Base-by-base conservation (phyloP, 495 filamentous ascomycete genomes). In the Peziza echinospora region DNA sequence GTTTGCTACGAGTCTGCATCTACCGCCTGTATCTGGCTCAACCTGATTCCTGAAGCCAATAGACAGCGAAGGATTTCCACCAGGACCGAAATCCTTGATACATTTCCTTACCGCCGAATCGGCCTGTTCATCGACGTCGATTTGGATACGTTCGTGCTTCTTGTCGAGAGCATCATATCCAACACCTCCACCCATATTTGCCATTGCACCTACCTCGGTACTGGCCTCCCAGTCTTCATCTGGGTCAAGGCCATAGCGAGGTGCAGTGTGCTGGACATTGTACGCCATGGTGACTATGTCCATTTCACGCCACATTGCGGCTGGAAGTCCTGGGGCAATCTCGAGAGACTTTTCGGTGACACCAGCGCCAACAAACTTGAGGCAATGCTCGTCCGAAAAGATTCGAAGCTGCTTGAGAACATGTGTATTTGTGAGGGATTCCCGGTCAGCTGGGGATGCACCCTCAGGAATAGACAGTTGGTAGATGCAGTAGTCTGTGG, bases 71-170 rank as follows among this genome's bases (percentile, higher is more conserved):
- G 82, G 82, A 41, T 72, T 68, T 11, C 80, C 67, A 16, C 71
- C 76, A 6, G 84, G 84, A 5, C 84, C 83, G 55, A 87, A 91
- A 45, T 78, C 65, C 76, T 77, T 71, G 39, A 84, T 71, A 56
- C 79, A 84, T 65, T 86, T 87, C 24, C 83, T 70, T 2, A 76
- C 78, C 73, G 87, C 82, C 0, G 81, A 81, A 55, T 92, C 84
- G 2, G 84, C 82, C 60, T 87, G 79, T 55, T 92, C 84, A 50
- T 86, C 84, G 10, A 84, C 69, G 28, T 69, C 61, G 51, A 72
- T 75, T 5, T 62, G 5, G 13, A 52, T 41, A 0, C 44, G 24
- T 2, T 43, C 48, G 6, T 19, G 26, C n/a, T 34, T n/a, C n/a
- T n/a, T n/a, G n/a, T n/a, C n/a, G n/a, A n/a, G n/a, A n/a, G n/a